Evolutionary conservation across 2,329 filamentous ascomycete species (phyloP).

Genomic region (Cercospora sp.): DNA sequence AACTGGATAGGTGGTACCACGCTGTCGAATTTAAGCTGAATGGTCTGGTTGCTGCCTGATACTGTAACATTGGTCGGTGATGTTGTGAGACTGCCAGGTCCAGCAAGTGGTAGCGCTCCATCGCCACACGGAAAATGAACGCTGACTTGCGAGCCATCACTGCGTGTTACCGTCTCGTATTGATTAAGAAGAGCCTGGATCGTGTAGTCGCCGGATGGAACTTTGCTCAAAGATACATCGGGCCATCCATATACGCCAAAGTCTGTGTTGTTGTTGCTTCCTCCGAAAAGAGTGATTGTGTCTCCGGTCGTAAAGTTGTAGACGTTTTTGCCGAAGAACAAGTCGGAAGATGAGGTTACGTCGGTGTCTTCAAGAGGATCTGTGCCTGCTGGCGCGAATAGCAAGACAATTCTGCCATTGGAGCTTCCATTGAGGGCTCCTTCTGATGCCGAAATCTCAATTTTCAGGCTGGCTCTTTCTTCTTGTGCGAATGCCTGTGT

Average conservation of each 20-base stretch:
- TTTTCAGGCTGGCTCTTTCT: constrained; percentile 1
- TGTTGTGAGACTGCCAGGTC: constrained; percentile 39
- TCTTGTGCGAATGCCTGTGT: neutral
- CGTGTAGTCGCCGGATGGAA: constrained; percentile 38
- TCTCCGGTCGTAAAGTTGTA: constrained; percentile 31
- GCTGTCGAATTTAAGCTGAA: constrained; percentile 39
- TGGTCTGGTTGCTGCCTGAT: constrained; percentile 34
- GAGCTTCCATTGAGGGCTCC: constrained; percentile 35
- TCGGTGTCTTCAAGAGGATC: constrained; percentile 43
- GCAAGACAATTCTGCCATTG: constrained; percentile 39
- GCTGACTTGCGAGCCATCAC: constrained; percentile 41
- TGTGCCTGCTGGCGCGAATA: constrained; percentile 40
- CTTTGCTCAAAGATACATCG: constrained; percentile 37
- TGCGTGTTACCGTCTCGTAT: constrained; percentile 41
- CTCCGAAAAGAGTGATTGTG: constrained; percentile 35
- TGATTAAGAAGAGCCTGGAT: constrained; percentile 42
- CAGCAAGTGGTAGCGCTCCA: constrained; percentile 36
- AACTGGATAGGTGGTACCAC: constrained; percentile 32
- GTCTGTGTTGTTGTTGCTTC: constrained; percentile 32
- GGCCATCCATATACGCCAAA: constrained; percentile 41
- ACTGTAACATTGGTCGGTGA: constrained; percentile 33
- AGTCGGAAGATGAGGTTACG: constrained; percentile 39
- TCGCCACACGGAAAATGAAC: constrained; percentile 44
- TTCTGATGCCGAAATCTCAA: constrained; percentile 36
- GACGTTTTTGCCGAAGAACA: constrained; percentile 44